Evolutionary conservation across 2,329 filamentous ascomycete species (phyloP).

Genomic region (Curvularia sp.): DNA sequence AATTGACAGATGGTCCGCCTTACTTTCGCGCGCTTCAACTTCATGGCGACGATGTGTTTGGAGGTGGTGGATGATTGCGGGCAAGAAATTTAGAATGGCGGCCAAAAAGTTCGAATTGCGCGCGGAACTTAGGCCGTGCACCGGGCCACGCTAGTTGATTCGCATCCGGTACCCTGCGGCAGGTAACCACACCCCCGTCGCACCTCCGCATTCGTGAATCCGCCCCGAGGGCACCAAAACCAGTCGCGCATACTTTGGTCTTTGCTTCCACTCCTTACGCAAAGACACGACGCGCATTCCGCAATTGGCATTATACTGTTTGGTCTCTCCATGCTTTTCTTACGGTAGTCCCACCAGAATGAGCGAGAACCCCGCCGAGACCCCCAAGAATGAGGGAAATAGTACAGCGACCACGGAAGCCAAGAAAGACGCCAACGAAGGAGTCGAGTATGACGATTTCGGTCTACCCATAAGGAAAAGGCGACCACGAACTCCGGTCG

Average conservation of each 20-base stretch:
- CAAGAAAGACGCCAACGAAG: conserved; percentile 21
- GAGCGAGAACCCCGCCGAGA: conserved; percentile 39
- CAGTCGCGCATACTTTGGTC: conserved; percentile 18
- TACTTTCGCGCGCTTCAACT: conserved; percentile 45
- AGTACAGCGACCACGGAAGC: conserved; percentile 19
- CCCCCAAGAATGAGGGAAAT: conserved; percentile 37
- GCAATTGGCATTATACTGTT: conserved; percentile 4
- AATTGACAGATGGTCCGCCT: not conserved
- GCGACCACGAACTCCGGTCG: conserved; percentile 37
- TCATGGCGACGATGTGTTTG: conserved; percentile 31
- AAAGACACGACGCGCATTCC: conserved; percentile 1
- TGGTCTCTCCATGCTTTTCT: conserved; percentile 21
- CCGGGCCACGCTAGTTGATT: conserved; percentile 13
- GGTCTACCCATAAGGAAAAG: conserved; percentile 68
- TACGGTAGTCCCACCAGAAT: conserved; percentile 32
- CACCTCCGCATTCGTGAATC: conserved; percentile 24
- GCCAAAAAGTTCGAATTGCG: conserved; percentile 23
- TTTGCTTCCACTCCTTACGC: conserved; percentile 3
- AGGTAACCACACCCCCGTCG: conserved; percentile 22
- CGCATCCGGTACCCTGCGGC: conserved; percentile 22
- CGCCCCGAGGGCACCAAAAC: conserved; percentile 19
- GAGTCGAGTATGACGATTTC: conserved; percentile 70
- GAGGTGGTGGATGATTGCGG: conserved; percentile 12
- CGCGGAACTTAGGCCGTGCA: conserved; percentile 19
- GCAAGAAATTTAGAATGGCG: conserved; percentile 19